Evolutionary conservation across 345 rosid genomes (phyloP), one percentile per base, ranked within the genome.

Genomic region (Populus nigra): DNA sequence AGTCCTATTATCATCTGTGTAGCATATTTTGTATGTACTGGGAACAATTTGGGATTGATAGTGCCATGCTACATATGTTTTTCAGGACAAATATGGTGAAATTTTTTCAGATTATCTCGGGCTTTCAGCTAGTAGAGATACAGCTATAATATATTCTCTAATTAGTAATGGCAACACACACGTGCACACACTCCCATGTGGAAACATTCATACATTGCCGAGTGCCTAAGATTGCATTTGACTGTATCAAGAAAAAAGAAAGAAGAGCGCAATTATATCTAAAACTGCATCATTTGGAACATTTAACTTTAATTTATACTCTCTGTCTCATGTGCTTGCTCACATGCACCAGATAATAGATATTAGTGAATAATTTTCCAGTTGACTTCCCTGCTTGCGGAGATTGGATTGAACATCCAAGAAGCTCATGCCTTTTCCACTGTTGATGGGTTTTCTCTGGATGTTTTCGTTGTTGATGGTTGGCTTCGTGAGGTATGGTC

Each of bases 361-460:
- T 77, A 31, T 33, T 53, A 68, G 70, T 72, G 39, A 33, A 57
- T 72, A 43, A 68, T 72, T 82, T 80, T 85, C 29, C 92, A 93
- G 99, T 78, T 93, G 83, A 90, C 97, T 72, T 86, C 93, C 71
- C 77, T 93, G 77, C 94, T 96, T 77, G 94, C 93, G 73, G 99
- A 92, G 81, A 87, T 96, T 87, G 99, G 96, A 49, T 83, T 96
- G 82, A 90, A 91, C 82, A 96, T 96, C 78, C 91, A 91, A 86
- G 99, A 96, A 82, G 98, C 99, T 79, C 98, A 92, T 84, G 99
- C 94, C 25, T 93, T 96, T 86, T 93, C 98, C 50, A 96, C 97
- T 1, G 89, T 49, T 15, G 99, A 96, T 86, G 99, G 99, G 77
- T 96, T 83, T 88, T 96, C 98, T 74, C 85, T 93, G 39, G 99